Evolutionary conservation across 805 yeast species (phyloP), one percentile per base, ranked within the genome.

Genomic region (Dipodascopsis uninucleata): DNA sequence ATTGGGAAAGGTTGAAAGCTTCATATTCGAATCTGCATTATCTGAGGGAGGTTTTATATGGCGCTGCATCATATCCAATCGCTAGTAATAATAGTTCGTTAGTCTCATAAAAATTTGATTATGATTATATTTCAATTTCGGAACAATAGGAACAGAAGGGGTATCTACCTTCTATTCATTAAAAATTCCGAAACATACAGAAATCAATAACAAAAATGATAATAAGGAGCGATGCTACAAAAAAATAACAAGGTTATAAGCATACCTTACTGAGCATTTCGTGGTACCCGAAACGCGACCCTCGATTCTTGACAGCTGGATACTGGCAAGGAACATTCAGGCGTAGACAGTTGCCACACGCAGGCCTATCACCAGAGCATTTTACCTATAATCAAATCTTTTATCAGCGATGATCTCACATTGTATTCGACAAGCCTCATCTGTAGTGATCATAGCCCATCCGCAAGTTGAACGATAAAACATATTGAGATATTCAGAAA

Each of bases 291-390:
- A 61, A 61, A 10, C 68, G 58, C 14, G 68, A 64, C 22, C 68
- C 68, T 10, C 67, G 48, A 43, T 61, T 64, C n/a, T 64, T 55
- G 34, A 61, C 53, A 14, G 61, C 52, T 2, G 68, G 68, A 29
- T 64, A 64, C 41, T 62, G 63, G 48, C 68, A 64, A 5, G 57
- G 58, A 12, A 62, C 55, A 31, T 63, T 53, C 22, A 58, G 54
- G 8, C 65, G 57, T 14, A 64, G 55, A 36, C 68, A 64, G 51
- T 58, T 58, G 10, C 61, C 54, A 42, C 68, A 64, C 4, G 68
- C 68, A 4, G 68, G 68, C 5, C 68, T 55, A 34, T 58, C 67
- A 12, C 64, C 65, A 1, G 68, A 59, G 49, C 68, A 64, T 46
- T 62, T 62, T 43, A 63, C 64, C 57, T 53, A 26, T 8, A 31